Conservation (phyloP, 2,329 filamentous ascomycete species). For the Apiospora koreana region DNA sequence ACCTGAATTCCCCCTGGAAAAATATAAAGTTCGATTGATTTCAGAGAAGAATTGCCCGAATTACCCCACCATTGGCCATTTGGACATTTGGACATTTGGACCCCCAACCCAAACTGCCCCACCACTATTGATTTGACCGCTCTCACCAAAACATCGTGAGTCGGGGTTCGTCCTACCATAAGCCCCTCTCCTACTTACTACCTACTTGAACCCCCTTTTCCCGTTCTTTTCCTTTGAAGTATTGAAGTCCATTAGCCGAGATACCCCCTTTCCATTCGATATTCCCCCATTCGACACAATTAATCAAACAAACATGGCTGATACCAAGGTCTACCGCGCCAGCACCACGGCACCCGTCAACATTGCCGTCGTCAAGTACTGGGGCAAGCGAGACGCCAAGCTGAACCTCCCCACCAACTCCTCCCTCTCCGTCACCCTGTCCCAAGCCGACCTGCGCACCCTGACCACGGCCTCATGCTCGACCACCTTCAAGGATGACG, state of each 20-base stretch:
- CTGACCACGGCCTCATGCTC: conserved; percentile 96
- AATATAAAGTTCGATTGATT: neutral
- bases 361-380: conserved; percentile 99
- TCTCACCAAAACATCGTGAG: neutral
- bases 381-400: conserved; percentile 93
- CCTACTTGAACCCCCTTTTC: neutral
- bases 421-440: conserved; percentile 94
- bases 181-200: neutral
- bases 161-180: conserved; percentile 1
- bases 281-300: neutral
- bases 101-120: neutral
- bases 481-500: conserved; percentile 66
- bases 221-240: neutral
- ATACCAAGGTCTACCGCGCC: conserved; percentile 74
- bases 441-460: conserved; percentile 89
- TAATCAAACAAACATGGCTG: conserved; percentile 39
- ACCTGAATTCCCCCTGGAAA: neutral
- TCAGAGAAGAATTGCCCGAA: neutral
- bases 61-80: conserved; percentile 5
- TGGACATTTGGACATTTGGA: no score
- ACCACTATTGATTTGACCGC: conserved; percentile 3
- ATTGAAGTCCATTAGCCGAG: neutral
- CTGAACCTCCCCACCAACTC: conserved; percentile 98
- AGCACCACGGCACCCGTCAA: conserved; percentile 97
- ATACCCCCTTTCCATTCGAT: neutral